Evolutionary conservation across 129 eudicot genomes (phyloP).

Genomic region (Artemisia tridentata): DNA sequence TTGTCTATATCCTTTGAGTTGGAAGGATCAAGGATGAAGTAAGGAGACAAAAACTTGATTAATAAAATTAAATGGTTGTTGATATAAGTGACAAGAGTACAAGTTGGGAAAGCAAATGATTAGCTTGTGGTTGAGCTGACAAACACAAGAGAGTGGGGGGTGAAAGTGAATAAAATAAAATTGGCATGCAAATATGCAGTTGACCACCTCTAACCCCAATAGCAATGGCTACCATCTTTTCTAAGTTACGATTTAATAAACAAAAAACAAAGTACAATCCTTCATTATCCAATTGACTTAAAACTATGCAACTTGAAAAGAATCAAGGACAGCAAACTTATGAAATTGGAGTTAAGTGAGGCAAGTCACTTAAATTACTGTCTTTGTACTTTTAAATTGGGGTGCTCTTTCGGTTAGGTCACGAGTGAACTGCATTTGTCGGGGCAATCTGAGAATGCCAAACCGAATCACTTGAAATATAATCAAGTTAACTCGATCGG

Average conservation of each 20-base stretch:
- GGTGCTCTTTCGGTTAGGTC: background rate
- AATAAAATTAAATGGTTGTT: slow-evolving; percentile 21
- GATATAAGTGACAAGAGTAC: slow-evolving; percentile 23
- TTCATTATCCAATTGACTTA: too few species aligned
- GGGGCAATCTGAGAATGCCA: too few species aligned
- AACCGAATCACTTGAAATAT: too few species aligned
- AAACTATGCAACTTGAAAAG: background rate
- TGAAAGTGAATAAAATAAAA: slow-evolving; percentile 17
- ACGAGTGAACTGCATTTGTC: too few species aligned
- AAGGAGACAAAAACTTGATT: slow-evolving; percentile 16
- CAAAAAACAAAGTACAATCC: background rate
- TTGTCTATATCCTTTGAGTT: slow-evolving; percentile 13
- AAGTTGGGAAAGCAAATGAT: slow-evolving; percentile 27
- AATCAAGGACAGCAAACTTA: background rate
- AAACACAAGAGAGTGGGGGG: slow-evolving; percentile 33
- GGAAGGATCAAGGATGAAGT: slow-evolving; percentile 16
- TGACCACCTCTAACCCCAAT: slow-evolving; percentile 20
- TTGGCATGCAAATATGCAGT: slow-evolving; percentile 30
- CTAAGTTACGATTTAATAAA: background rate
- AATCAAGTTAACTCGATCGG: too few species aligned
- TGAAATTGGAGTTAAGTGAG: background rate
- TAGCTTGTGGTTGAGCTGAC: slow-evolving; percentile 32
- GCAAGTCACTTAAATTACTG: background rate
- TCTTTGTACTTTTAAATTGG: background rate
- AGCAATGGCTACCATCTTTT: slow-evolving; percentile 10